A percentile compares a stretch with the other conserved stretches of the same genome.
phyloP scores from a whole-genome alignment of 768 basidiomycete species.

The Porpolomopsis calyptriformis region DNA sequence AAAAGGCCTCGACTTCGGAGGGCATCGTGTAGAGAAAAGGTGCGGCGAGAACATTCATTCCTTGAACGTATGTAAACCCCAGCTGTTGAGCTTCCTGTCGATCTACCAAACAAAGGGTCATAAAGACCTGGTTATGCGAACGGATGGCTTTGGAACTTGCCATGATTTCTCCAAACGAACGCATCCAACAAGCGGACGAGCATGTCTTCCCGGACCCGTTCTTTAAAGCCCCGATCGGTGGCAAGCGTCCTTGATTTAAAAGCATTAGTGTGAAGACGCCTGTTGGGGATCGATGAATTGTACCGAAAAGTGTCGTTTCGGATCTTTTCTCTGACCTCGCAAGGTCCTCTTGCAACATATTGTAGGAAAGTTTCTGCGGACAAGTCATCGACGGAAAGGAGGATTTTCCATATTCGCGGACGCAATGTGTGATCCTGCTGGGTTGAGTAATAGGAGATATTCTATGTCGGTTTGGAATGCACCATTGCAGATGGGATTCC shows the following conservation, averaged over 20 bases:
- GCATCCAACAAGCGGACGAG: conserved; percentile 93
- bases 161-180: conserved; percentile 92
- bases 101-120: conserved; percentile 31
- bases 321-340: conserved; percentile 84
- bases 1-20: conserved; percentile 96
- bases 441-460: no score
- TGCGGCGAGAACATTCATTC: conserved; percentile 98
- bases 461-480: conserved; percentile 16
- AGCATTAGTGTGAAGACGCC: conserved; percentile 5
- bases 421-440: conserved; percentile 71
- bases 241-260: conserved; percentile 61
- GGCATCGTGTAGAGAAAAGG: conserved; percentile 98
- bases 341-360: conserved; percentile 77
- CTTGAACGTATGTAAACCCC: conserved; percentile 94
- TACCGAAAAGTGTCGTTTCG: conserved; percentile 95
- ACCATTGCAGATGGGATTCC: conserved; percentile 76
- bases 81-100: conserved; percentile 68
- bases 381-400: conserved; percentile 71
- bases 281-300: conserved; percentile 2
- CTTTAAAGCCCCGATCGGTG: conserved; percentile 96
- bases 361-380: conserved; percentile 65
- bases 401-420: conserved; percentile 89
- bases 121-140: neutral
- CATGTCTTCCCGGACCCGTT: conserved; percentile 94
- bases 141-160: conserved; percentile 27